Base-by-base conservation (phyloP, 257 asterid species). In the Solanum chilense region DNA sequence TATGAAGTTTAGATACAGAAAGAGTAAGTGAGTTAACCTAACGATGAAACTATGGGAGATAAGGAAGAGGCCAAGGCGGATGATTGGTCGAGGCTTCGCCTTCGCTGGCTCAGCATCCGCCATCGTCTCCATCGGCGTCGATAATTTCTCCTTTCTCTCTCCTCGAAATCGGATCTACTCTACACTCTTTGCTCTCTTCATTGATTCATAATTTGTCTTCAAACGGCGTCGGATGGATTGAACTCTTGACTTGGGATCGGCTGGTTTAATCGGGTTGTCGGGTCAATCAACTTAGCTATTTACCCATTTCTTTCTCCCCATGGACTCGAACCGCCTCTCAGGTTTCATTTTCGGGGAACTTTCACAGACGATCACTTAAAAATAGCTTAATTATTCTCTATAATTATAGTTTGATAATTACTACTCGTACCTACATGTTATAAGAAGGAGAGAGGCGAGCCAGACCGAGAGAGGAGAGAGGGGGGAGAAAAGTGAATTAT, bases 61-160 rank as follows among this genome's bases (percentile, higher is more conserved):
- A 86, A 97, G 96, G 83, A 94, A 93, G 29, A 95, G 87, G 44
- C 98, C 97, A 31, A 95, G 88, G 44, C 98, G 98, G 80, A 97
- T 91, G 75, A 97, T 93, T 25, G 99, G 98, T 20, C 98, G 94
- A 87, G 95, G 98, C 89, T 92, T 94, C 29, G 97, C 91, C 60
- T 94, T 93, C 86, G 86, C 84, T 16, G 91, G 35, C 82, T 90
- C 96, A 29, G 31, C 83, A 81, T 90, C 96, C 88, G 92, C 94
- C 98, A 95, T 96, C 49, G 88, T 87, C 86, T 52, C 64, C 88
- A 89, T 87, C 87, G 88, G 82, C 84, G 14, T 78, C 83, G 31
- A 44, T 45, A 44, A 16, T 78, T 78, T 9, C 78, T 71, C 78
- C 44, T 71, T 31, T 71, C 52, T 76, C 85, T 81, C 42, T 16